These are phyloP conservation scores for Brassica napus DNA, from an alignment of 345 rosid genomes.

Conservation along the genomic window Da-Ae NC_063445.1:42924501-42925000, in stretches of 20 bases:
- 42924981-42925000: not conserved
- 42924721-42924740: too few species aligned
- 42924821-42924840: not conserved
- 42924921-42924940: slow-evolving; percentile 43
- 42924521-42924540: too few species aligned
- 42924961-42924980: slow-evolving; percentile 45
- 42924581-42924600: too few species aligned
- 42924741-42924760: too few species aligned
- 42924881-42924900: slow-evolving; percentile 45
- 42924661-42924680: not conserved
- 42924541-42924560: not conserved
- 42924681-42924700: not conserved
- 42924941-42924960: slow-evolving; percentile 52
- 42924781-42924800: too few species aligned
- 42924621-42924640: too few species aligned
- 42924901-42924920: slow-evolving; percentile 52
- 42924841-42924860: slow-evolving; percentile 50
- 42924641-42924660: not conserved
- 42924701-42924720: not conserved
- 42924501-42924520: too few species aligned
- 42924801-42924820: too few species aligned
- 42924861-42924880: slow-evolving; percentile 63
- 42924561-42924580: not conserved
- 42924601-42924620: too few species aligned
- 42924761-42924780: too few species aligned